Conservation (phyloP, 2,329 filamentous ascomycete species). For the Neopestalotiopsis clavispora region DNA sequence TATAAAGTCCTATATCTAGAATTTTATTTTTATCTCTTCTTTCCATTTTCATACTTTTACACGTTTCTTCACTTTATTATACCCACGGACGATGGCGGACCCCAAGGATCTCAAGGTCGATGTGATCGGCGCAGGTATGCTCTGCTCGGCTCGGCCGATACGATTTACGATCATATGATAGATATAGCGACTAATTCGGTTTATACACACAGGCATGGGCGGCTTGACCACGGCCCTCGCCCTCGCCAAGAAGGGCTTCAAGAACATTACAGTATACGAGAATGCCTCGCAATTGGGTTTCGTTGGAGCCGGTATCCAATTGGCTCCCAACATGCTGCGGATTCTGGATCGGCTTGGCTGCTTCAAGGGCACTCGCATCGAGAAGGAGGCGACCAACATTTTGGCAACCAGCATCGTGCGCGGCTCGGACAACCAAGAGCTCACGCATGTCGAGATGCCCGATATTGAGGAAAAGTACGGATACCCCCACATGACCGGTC, state of each 20-base stretch:
- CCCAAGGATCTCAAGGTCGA: slow-evolving; percentile 44
- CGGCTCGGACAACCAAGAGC: slow-evolving; percentile 70
- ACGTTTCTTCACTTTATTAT: not conserved
- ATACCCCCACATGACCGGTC: slow-evolving; percentile 81
- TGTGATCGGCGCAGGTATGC: slow-evolving; percentile 53
- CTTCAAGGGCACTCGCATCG: slow-evolving; percentile 66
- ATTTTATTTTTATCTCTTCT: not conserved
- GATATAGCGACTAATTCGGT: not conserved
- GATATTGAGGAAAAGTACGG: slow-evolving; percentile 72
- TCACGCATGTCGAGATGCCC: slow-evolving; percentile 71
- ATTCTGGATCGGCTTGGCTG: slow-evolving; percentile 76
- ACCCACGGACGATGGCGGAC: slow-evolving; percentile 33
- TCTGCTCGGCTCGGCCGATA: slow-evolving; percentile 6
- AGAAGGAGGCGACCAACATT: slow-evolving; percentile 72
- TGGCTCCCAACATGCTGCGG: slow-evolving; percentile 81
- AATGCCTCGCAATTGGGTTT: slow-evolving; percentile 76
- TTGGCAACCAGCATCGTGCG: slow-evolving; percentile 76
- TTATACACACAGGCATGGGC: slow-evolving; percentile 70
- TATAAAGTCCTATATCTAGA: not conserved
- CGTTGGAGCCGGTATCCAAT: slow-evolving; percentile 83
- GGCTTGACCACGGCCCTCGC: slow-evolving; percentile 74
- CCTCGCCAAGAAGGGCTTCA: slow-evolving; percentile 78
- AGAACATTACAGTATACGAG: slow-evolving; percentile 75
- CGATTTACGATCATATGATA: slow-evolving; percentile 1
- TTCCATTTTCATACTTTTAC: not conserved